These are phyloP conservation scores for Talaromyces liani DNA, from an alignment of 495 filamentous ascomycete species.

Conservation along the genomic window DNA sequence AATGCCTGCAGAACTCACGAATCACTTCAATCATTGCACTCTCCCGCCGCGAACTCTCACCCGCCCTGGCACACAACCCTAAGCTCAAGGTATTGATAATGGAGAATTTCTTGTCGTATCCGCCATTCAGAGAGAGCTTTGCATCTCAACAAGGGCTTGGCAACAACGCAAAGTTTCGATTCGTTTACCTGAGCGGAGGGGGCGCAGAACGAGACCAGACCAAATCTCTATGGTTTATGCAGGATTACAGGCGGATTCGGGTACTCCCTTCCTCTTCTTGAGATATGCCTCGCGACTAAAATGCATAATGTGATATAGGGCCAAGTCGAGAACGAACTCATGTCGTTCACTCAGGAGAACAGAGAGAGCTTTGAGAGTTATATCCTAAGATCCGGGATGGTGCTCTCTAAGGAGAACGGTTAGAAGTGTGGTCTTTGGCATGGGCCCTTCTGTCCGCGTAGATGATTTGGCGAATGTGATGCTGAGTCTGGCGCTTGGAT, in stretches of 20 bases:
- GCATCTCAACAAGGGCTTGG: no score
- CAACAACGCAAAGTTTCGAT: no score
- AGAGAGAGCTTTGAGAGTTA: no score
- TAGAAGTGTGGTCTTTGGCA: constrained; percentile 15
- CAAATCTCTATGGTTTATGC: no score
- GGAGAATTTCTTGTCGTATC: constrained; percentile 37
- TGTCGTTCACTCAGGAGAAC: no score
- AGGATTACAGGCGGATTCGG: no score
- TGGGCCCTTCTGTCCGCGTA: constrained; percentile 19
- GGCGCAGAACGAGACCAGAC: no score
- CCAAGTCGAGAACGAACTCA: no score
- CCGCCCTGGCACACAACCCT: constrained; percentile 15
- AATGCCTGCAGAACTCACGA: constrained; percentile 31
- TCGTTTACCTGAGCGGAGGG: no score
- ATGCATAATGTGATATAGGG: no score
- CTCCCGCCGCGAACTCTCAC: constrained; percentile 29
- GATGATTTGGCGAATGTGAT: constrained; percentile 32
- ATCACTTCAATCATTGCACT: constrained; percentile 45
- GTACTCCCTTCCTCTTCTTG: no score
- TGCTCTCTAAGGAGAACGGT: constrained; percentile 17
- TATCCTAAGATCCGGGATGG: constrained; percentile 7
- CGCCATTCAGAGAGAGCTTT: constrained; percentile 10
- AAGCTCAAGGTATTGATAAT: constrained; percentile 38
- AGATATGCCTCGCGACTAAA: no score
- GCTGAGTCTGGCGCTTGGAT: constrained; percentile 30